phyloP scores from a whole-genome alignment of 2,329 filamentous ascomycete species.

The Penicillium oxalicum region DNA sequence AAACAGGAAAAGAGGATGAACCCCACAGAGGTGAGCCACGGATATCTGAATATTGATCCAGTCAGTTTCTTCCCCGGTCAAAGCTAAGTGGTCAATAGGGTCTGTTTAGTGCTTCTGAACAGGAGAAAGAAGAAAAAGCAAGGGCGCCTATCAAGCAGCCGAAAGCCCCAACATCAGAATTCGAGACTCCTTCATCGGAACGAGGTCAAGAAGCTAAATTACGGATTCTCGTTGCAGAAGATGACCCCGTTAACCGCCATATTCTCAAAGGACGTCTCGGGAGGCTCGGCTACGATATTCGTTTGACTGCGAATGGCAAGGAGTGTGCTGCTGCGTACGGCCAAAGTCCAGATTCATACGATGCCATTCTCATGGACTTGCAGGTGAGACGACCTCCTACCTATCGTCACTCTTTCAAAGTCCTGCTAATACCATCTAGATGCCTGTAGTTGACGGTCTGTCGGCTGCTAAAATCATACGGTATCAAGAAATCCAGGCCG shows the following conservation, averaged over 20 bases:
- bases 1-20: constrained; percentile 1
- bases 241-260: constrained; percentile 80
- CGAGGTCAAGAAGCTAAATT: constrained; percentile 6
- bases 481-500: constrained; percentile 51
- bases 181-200: not conserved
- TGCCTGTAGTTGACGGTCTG: constrained; percentile 85
- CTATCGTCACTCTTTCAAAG: too few species aligned
- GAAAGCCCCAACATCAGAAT: not conserved
- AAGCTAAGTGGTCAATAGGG: not conserved
- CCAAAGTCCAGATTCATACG: constrained; percentile 58
- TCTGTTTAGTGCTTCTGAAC: not conserved
- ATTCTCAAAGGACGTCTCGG: constrained; percentile 75
- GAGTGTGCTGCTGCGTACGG: constrained; percentile 70
- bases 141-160: not conserved
- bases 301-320: constrained; percentile 73
- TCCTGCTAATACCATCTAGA: constrained; percentile 46
- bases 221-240: constrained; percentile 70
- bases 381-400: constrained; percentile 53
- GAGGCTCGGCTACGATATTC: constrained; percentile 65
- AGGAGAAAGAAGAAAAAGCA: not conserved
- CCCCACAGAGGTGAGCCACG: not conserved
- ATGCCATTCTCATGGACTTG: constrained; percentile 87
- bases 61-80: not conserved
- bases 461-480: constrained; percentile 79
- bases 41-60: too few species aligned